Base-by-base conservation (phyloP, 441 rosid genomes). In the Eutrema salsugineum region DNA sequence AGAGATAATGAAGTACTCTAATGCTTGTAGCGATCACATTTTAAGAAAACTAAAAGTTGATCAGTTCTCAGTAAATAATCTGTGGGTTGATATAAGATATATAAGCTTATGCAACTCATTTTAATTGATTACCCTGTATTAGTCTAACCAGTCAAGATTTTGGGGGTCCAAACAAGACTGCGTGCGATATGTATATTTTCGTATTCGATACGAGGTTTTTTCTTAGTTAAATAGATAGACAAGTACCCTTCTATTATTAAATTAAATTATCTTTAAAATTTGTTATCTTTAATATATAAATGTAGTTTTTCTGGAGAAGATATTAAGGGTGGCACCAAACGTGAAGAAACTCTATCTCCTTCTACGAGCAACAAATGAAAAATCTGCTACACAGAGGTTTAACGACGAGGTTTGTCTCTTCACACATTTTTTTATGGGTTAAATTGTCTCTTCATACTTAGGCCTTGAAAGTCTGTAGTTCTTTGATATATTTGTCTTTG, bases 251-350 rank as follows among this genome's bases (percentile, higher is more conserved):
- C 14, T 28, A 11, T 11, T 14, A 40, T 22, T 50, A n/a, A 16
- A 50, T 8, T 11, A 36, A 24, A 58, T 16, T 46, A 57, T 67
- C 32, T 56, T n/a, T n/a, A n/a, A 22, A 5, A 3, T 11, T 12
- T 36, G 10, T 57, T 61, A 60, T 38, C 2, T 5, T 30, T 3
- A 20, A 55, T 19, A 7, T 44, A 22, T 49, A 10, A 44, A 15
- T 64, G 79, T 73, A 91, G 97, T 89, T 63, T 83, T 88, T 47
- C 56, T 78, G 48, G 92, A 87, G 82, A 84, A 85, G 79, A 76
- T 81, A 70, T 24, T 87, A 11, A 81, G 87, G 67, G 80, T 83
- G 58, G 86, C 86, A 61, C 89, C 89, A 49, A 85, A 87, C 12
- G 82, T 85, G 78, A 85, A 84, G 76, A 84, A 81, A 72, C 73